phyloP scores from a whole-genome alignment of 73 alveolate genomes.

The Tetrahymena malaccensis region DNA sequence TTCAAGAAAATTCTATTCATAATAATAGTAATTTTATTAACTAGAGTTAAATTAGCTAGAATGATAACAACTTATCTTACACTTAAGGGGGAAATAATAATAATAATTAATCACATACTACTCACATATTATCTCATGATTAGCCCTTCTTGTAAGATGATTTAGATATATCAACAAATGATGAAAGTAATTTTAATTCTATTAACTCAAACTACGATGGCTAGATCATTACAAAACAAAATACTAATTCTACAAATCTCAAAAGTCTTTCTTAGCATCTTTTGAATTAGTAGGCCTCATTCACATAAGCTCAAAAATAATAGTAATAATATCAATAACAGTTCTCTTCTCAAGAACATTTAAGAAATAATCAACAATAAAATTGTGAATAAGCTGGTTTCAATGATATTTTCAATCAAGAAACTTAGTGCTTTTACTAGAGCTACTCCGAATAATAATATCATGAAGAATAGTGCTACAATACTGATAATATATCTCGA shows the following conservation, averaged over 20 bases:
- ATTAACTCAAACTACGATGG: not conserved
- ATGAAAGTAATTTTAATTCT: not conserved
- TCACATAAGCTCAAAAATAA: not conserved
- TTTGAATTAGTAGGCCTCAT: not conserved
- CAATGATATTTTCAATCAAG: not conserved
- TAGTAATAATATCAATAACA: not conserved
- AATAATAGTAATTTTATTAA: not conserved
- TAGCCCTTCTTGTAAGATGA: not conserved
- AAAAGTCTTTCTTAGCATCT: not conserved
- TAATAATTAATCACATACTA: not conserved
- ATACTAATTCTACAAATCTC: not conserved
- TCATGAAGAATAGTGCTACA: not conserved
- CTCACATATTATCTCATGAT: not conserved
- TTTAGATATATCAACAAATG: not conserved
- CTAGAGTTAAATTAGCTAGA: not conserved
- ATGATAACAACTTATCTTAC: not conserved
- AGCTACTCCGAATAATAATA: not conserved
- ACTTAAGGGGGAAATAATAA: not conserved
- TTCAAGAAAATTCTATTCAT: not conserved
- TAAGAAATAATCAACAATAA: no score
- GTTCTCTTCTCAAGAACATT: not conserved
- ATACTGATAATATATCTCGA: not conserved
- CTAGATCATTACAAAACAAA: not conserved
- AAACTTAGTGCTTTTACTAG: not conserved
- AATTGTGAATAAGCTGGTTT: not conserved